Conservation (phyloP, 805 yeast genomes). For the Sungouiella thailandica region DNA sequence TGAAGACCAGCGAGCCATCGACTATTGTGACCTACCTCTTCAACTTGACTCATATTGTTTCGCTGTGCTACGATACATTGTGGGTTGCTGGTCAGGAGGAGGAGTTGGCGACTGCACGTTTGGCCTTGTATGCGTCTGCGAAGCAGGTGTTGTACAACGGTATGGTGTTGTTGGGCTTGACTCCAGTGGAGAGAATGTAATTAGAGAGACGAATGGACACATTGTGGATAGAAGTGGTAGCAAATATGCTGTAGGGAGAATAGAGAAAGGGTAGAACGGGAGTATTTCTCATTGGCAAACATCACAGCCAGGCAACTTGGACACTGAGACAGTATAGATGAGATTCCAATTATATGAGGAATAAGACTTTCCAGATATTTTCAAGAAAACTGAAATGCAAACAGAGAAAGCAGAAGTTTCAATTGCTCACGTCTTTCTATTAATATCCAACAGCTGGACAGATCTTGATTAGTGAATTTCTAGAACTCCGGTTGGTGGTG, state of each 20-base stretch:
- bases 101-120: conserved; percentile 82
- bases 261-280: background rate
- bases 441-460: no score
- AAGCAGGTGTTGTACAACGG: conserved; percentile 88
- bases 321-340: no score
- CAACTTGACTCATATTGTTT: conserved; percentile 87
- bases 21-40: conserved; percentile 92
- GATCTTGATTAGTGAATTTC: no score
- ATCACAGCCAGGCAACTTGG: no score
- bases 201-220: no score
- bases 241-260: background rate
- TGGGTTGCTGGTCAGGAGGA: conserved; percentile 96
- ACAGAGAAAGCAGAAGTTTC: no score
- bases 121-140: conserved; percentile 87
- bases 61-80: conserved; percentile 90
- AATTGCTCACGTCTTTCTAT: no score
- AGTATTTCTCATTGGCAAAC: no score
- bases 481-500: no score
- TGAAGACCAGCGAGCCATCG: conserved; percentile 84
- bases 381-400: no score
- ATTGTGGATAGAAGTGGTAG: background rate
- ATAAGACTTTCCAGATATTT: no score
- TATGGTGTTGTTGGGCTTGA: conserved; percentile 81
- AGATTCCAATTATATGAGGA: no score
- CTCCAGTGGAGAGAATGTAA: conserved; percentile 98